Conservation (phyloP, 768 basidiomycete genomes). For the Calocybe cyanea region DNA sequence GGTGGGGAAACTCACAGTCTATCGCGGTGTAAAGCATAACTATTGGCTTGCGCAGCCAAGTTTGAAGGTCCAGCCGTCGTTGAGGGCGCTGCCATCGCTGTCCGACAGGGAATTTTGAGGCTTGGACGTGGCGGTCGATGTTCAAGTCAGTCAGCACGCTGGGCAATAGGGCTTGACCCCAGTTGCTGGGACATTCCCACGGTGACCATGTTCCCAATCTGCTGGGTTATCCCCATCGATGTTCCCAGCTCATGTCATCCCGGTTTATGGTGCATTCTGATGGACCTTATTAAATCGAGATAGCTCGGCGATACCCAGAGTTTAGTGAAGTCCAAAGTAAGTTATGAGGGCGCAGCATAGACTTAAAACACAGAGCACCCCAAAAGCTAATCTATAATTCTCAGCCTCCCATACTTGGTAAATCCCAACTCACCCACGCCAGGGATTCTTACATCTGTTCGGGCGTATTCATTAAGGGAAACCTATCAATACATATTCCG, state of each 20-base stretch:
- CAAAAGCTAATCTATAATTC: too few relatives aligned
- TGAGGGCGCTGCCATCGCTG: conserved; percentile 1
- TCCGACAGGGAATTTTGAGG: neutral
- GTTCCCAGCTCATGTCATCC: conserved; percentile 6
- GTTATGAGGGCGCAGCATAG: too few relatives aligned
- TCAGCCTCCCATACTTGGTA: too few relatives aligned
- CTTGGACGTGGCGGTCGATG: neutral
- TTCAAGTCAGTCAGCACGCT: neutral
- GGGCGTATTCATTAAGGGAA: too few relatives aligned
- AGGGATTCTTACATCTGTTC: too few relatives aligned
- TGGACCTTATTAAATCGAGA: too few relatives aligned
- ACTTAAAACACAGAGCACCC: too few relatives aligned
- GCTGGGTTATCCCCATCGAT: conserved; percentile 4
- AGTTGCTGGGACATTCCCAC: neutral
- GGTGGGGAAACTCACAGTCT: conserved; percentile 32
- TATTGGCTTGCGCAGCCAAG: neutral
- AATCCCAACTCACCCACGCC: too few relatives aligned
- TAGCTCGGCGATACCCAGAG: too few relatives aligned
- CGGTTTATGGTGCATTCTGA: neutral
- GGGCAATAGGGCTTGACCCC: neutral
- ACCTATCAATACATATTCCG: too few relatives aligned
- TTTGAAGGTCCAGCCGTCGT: neutral
- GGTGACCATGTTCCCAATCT: neutral
- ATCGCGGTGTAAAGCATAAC: conserved; percentile 28
- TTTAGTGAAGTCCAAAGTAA: too few relatives aligned